phyloP scores from a whole-genome alignment of 139 green algal genomes.

The Diplosphaera chodatii region DNA sequence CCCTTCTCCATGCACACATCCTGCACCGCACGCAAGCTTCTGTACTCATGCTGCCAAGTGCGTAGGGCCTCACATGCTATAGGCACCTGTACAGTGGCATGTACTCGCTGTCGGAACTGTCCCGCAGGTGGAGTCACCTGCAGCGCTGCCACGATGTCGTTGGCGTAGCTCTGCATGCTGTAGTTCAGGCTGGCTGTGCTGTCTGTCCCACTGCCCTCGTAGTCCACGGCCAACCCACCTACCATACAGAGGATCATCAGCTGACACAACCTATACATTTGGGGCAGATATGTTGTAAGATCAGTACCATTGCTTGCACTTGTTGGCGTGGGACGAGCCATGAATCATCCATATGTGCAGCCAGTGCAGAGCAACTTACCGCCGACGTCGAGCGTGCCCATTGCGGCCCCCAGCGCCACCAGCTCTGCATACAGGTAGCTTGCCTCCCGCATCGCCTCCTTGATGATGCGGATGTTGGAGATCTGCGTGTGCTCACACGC shows the following conservation, averaged over 20 bases:
- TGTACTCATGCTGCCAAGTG: too few relatives aligned
- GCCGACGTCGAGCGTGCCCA: constrained; percentile 51
- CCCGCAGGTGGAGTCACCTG: not conserved
- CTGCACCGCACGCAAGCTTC: constrained; percentile 1
- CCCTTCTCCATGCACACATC: constrained; percentile 49
- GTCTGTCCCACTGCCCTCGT: constrained; percentile 43
- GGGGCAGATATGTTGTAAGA: too few relatives aligned
- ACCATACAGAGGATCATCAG: too few relatives aligned
- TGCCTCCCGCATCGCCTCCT: constrained; percentile 58
- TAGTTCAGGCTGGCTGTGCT: constrained; percentile 34
- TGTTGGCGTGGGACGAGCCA: too few relatives aligned
- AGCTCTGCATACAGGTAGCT: constrained; percentile 55
- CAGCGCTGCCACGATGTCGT: constrained; percentile 53
- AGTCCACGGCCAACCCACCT: constrained; percentile 48
- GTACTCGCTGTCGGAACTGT: too few relatives aligned
- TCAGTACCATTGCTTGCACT: too few relatives aligned
- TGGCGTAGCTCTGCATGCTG: constrained; percentile 55
- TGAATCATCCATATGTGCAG: too few relatives aligned
- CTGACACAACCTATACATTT: too few relatives aligned
- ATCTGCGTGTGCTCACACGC: too few relatives aligned
- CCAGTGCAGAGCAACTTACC: too few relatives aligned
- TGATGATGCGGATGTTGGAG: constrained; percentile 52
- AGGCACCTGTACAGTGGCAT: too few relatives aligned
- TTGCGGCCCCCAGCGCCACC: constrained; percentile 35
- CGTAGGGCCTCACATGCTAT: too few relatives aligned